A percentile compares a stretch with the other conserved stretches of the same genome.
These are phyloP conservation scores for Neurospora terricola DNA, from an alignment of 495 filamentous ascomycete species.

Conservation along the genomic window DNA sequence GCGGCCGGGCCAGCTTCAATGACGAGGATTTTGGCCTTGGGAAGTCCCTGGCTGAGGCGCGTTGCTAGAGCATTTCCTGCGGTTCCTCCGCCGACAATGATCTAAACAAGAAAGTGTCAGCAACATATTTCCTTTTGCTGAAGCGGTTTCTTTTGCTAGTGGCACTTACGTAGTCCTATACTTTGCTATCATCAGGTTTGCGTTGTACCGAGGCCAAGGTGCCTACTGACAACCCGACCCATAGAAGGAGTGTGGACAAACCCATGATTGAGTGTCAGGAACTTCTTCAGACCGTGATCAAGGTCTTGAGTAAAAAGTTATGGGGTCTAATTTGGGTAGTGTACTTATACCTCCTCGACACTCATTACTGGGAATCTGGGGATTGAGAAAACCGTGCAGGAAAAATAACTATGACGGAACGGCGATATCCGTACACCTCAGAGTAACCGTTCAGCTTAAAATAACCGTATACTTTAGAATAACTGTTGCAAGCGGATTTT, in stretches of 20 bases:
- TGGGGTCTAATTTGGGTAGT: no score
- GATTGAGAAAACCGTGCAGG: no score
- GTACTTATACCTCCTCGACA: no score
- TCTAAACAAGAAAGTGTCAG: not conserved
- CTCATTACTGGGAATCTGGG: no score
- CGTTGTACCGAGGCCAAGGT: not conserved
- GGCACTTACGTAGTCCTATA: not conserved
- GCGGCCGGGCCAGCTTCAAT: conserved; percentile 45
- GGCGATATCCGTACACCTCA: no score
- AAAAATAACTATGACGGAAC: no score
- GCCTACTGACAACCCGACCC: not conserved
- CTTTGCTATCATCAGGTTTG: not conserved
- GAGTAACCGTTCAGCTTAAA: no score
- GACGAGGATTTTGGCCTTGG: conserved; percentile 40
- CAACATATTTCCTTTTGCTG: not conserved
- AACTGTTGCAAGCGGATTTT: no score
- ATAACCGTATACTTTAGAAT: no score
- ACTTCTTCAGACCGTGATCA: not conserved
- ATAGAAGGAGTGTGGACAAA: not conserved
- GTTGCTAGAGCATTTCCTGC: conserved; percentile 49
- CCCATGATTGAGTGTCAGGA: not conserved
- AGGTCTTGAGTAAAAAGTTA: no score
- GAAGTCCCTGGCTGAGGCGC: conserved; percentile 45
- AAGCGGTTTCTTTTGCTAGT: not conserved
- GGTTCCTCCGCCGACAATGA: conserved; percentile 61